Conservation (phyloP, 2,329 filamentous ascomycete species). For the Alternaria sp. region DNA sequence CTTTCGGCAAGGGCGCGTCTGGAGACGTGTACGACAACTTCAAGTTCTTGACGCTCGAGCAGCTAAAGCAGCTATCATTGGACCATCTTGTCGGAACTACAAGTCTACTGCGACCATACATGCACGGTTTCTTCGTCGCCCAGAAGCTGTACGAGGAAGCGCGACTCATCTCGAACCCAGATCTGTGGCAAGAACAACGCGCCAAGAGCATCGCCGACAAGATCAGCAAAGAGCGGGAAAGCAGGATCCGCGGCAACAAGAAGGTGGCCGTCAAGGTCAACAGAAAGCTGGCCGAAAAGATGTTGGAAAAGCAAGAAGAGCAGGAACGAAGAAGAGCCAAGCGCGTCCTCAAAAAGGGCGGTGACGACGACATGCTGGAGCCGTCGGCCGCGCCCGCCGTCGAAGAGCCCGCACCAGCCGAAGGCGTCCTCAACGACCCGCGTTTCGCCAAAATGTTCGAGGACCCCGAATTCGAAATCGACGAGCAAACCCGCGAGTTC, state of each 20-base stretch:
- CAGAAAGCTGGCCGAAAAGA: constrained; percentile 70
- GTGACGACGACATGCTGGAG: constrained; percentile 60
- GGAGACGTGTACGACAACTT: constrained; percentile 97
- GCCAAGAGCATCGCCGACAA: constrained; percentile 92
- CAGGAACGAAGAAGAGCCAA: constrained; percentile 58
- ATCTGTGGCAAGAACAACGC: constrained; percentile 90
- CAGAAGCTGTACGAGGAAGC: constrained; percentile 97
- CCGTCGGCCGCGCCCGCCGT: constrained; percentile 30
- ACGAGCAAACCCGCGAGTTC: constrained; percentile 89
- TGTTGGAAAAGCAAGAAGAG: constrained; percentile 75
- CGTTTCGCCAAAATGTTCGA: constrained; percentile 92
- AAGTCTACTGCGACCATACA: constrained; percentile 89
- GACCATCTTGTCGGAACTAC: constrained; percentile 91
- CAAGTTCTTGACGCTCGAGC: constrained; percentile 92
- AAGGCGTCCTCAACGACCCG: constrained; percentile 74
- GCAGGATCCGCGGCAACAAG: constrained; percentile 90
- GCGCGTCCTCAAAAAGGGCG: constrained; percentile 65
- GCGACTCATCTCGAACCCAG: constrained; percentile 89
- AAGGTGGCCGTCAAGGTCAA: constrained; percentile 94
- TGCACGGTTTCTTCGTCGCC: constrained; percentile 98
- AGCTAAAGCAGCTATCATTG: constrained; percentile 84
- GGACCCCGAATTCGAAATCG: constrained; percentile 90
- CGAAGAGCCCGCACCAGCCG: constrained; percentile 59
- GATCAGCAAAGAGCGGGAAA: constrained; percentile 96
- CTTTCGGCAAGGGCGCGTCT: constrained; percentile 62